A percentile compares a stretch with the other conserved stretches of the same genome.
phyloP scores from a whole-genome alignment of 352 stramenopile genomes.

The Phytophthora tentaculata region DNA sequence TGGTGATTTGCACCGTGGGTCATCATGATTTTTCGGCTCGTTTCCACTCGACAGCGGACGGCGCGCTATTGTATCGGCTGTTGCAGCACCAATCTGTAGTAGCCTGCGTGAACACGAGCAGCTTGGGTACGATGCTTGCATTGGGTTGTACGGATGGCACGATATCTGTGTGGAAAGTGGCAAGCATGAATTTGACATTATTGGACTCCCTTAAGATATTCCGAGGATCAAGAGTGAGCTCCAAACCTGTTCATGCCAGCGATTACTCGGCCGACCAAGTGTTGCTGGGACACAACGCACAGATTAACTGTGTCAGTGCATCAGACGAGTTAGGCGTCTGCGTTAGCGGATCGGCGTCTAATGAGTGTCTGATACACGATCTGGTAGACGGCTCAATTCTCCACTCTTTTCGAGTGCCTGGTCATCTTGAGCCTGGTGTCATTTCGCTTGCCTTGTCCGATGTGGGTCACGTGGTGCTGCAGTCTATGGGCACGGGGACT shows the following conservation, averaged over 20 bases:
- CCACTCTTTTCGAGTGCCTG: constrained; percentile 55
- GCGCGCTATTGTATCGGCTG: constrained; percentile 71
- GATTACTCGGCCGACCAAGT: constrained; percentile 83
- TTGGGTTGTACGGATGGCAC: constrained; percentile 74
- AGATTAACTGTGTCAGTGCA: constrained; percentile 67
- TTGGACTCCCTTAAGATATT: constrained; percentile 85
- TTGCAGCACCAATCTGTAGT: constrained; percentile 78
- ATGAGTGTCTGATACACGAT: constrained; percentile 73
- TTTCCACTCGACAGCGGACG: constrained; percentile 77
- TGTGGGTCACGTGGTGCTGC: constrained; percentile 73
- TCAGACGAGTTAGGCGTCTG: constrained; percentile 81
- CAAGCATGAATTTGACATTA: constrained; percentile 66
- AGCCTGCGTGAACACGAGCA: constrained; percentile 63
- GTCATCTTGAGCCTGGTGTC: constrained; percentile 51
- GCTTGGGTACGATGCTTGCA: constrained; percentile 51
- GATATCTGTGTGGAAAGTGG: constrained; percentile 84
- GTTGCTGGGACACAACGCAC: constrained; percentile 67
- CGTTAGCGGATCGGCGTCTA: constrained; percentile 69
- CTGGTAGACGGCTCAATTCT: constrained; percentile 74
- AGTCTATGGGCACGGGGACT: constrained; percentile 64
- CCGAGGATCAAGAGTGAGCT: constrained; percentile 47
- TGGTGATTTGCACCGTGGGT: constrained; percentile 68
- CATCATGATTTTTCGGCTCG: constrained; percentile 81
- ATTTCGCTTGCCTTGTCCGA: constrained; percentile 66
- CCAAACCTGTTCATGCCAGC: constrained; percentile 72